Percentiles rank a stretch among this genome's conserved stretches.
Conservation (phyloP, 257 asterid genomes). For the Henckelia pumila region DNA sequence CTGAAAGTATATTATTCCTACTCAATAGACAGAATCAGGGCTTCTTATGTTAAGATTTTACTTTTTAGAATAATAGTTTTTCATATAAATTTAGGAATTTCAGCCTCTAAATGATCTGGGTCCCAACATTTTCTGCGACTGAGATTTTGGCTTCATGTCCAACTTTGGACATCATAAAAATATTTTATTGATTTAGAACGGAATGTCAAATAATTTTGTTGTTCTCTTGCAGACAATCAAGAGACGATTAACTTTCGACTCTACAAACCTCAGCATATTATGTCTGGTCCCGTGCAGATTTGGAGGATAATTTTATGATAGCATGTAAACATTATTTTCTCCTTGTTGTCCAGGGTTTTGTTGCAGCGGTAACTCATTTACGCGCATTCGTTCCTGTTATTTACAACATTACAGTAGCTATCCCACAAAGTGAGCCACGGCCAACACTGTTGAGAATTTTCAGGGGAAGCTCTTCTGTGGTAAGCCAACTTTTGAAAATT, state of each 20-base stretch:
- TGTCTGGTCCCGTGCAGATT: conserved; percentile 3
- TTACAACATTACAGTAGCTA: conserved; percentile 64
- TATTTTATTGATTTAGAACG: not conserved
- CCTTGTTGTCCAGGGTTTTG: conserved; percentile 66
- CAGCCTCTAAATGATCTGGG: not conserved
- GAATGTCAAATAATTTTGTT: not conserved
- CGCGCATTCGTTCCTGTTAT: conserved; percentile 65
- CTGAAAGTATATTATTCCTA: not conserved
- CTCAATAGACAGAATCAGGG: not conserved
- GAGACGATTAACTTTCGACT: not conserved
- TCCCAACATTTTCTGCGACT: not conserved
- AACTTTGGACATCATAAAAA: not conserved
- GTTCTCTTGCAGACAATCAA: not conserved
- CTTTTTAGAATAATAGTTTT: not conserved
- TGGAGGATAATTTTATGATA: conserved; percentile 11
- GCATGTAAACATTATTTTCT: conserved; percentile 10
- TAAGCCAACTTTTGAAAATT: conserved; percentile 32
- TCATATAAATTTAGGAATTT: not conserved
- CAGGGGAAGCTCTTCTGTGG: conserved; percentile 72
- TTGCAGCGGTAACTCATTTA: conserved; percentile 62
- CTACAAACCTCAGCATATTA: not conserved
- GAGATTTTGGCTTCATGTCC: too few species aligned
- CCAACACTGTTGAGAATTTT: conserved; percentile 74
- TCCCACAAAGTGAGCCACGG: conserved; percentile 67
- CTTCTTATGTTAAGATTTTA: not conserved